Conservation (phyloP, 2,329 filamentous ascomycete species). For the Seiridium cupressi region DNA sequence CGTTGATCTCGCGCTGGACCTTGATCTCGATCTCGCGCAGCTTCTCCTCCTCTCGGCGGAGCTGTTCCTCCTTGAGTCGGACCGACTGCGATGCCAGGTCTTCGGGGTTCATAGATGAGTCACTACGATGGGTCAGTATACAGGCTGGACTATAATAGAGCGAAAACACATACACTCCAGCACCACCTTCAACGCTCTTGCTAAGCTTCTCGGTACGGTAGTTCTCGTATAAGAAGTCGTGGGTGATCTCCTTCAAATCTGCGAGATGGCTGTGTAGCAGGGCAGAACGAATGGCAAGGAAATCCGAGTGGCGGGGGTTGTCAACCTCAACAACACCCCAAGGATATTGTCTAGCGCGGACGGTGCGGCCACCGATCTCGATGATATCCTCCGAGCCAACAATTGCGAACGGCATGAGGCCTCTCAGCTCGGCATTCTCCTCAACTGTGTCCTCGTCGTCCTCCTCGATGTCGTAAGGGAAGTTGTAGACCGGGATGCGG, state of each 20-base stretch:
- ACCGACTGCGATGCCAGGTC: slow-evolving; percentile 96
- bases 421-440: slow-evolving; percentile 95
- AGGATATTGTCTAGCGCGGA: slow-evolving; percentile 94
- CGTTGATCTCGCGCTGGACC: slow-evolving; percentile 99
- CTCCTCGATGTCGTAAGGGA: slow-evolving; percentile 99
- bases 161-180: slow-evolving; percentile 73
- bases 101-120: slow-evolving; percentile 96
- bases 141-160: background rate
- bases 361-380: slow-evolving; percentile 88
- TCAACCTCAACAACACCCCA: slow-evolving; percentile 99
- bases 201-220: slow-evolving; percentile 99
- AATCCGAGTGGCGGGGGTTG: slow-evolving; percentile 98
- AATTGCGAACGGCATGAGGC: slow-evolving; percentile 98
- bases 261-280: slow-evolving; percentile 97
- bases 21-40: slow-evolving; percentile 99
- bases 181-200: slow-evolving; percentile 95
- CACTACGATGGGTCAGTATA: slow-evolving; percentile 44
- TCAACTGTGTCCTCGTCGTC: slow-evolving; percentile 99
- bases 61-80: slow-evolving; percentile 98
- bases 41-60: slow-evolving; percentile 99
- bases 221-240: slow-evolving; percentile 99
- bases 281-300: slow-evolving; percentile 93
- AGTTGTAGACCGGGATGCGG: slow-evolving; percentile 99
- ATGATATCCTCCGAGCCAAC: slow-evolving; percentile 95
- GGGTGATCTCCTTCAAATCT: slow-evolving; percentile 98